These are phyloP conservation scores for Casuarina glauca DNA, from an alignment of 306 rosid species.

Conservation along the genomic window DNA sequence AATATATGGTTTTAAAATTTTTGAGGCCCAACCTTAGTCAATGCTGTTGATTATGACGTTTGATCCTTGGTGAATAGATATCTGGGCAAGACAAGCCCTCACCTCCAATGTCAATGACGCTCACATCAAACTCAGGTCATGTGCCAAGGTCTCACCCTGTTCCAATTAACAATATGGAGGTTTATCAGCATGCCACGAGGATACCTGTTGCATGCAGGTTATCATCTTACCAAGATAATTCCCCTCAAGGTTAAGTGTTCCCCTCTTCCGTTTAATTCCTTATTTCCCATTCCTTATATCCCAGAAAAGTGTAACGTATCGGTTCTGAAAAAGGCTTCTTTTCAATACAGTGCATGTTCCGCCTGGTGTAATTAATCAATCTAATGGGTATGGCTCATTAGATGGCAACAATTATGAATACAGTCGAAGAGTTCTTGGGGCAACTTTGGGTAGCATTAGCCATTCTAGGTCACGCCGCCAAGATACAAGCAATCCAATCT, in stretches of 20 bases:
- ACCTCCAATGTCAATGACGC: conserved; percentile 39
- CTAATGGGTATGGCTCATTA: conserved; percentile 60
- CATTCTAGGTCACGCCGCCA: conserved; percentile 62
- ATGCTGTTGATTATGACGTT: conserved; percentile 25
- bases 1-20: background rate
- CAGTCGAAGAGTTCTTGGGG: conserved; percentile 68
- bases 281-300: background rate
- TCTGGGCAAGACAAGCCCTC: conserved; percentile 81
- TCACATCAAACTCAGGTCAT: conserved; percentile 53
- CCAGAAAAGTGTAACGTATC: conserved; percentile 4
- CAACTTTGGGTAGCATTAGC: conserved; percentile 61
- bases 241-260: conserved; percentile 54
- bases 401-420: conserved; percentile 57
- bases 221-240: conserved; percentile 48
- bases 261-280: conserved; percentile 13
- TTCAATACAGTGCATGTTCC: conserved; percentile 48
- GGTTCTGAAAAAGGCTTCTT: conserved; percentile 31
- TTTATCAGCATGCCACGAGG: conserved; percentile 36
- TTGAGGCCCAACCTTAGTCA: conserved; percentile 8
- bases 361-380: conserved; percentile 52
- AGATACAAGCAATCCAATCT: conserved; percentile 52
- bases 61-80: conserved; percentile 51
- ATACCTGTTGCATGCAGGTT: conserved; percentile 40
- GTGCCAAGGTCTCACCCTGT: conserved; percentile 46
- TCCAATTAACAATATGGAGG: conserved; percentile 43